These are phyloP conservation scores for Beauveria sp. DNA, from an alignment of 2,329 filamentous ascomycete species.

Conservation along the genomic window DNA sequence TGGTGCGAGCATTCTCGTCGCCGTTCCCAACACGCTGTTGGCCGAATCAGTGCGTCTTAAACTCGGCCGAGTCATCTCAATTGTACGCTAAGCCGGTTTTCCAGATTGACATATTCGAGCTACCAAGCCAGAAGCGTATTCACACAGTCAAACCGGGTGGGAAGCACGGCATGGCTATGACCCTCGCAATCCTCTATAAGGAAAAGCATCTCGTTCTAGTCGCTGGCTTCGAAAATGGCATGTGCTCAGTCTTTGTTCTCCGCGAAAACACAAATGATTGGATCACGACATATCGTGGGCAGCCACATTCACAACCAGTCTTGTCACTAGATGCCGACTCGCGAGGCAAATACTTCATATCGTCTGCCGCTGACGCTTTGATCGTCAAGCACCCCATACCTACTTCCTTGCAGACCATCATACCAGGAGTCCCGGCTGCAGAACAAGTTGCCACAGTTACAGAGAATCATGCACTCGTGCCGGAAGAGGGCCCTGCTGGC, in stretches of 20 bases:
- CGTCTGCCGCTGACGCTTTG: conserved; percentile 74
- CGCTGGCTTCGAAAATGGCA: conserved; percentile 80
- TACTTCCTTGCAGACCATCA: conserved; percentile 15
- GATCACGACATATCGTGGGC: conserved; percentile 52
- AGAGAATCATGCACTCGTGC: neutral
- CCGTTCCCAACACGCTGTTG: conserved; percentile 70
- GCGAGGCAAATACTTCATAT: conserved; percentile 55
- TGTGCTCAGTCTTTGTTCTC: conserved; percentile 58
- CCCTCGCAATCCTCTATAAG: conserved; percentile 54
- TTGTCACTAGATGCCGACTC: conserved; percentile 60
- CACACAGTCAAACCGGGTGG: conserved; percentile 45
- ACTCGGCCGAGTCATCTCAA: neutral
- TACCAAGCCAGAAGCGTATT: conserved; percentile 67
- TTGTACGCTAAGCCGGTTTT: neutral
- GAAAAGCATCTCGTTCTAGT: conserved; percentile 51
- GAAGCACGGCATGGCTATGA: conserved; percentile 82
- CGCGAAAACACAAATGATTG: conserved; percentile 32
- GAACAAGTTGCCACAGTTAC: too few relatives aligned
- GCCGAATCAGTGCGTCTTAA: conserved; percentile 55
- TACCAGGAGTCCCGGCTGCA: neutral
- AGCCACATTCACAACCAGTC: conserved; percentile 71
- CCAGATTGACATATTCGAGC: conserved; percentile 72
- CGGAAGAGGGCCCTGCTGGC: neutral
- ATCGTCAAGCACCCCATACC: conserved; percentile 69
- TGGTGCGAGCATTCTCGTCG: conserved; percentile 51